Evolutionary conservation across 768 basidiomycete genomes (phyloP).

Genomic region (Galerina marginata): DNA sequence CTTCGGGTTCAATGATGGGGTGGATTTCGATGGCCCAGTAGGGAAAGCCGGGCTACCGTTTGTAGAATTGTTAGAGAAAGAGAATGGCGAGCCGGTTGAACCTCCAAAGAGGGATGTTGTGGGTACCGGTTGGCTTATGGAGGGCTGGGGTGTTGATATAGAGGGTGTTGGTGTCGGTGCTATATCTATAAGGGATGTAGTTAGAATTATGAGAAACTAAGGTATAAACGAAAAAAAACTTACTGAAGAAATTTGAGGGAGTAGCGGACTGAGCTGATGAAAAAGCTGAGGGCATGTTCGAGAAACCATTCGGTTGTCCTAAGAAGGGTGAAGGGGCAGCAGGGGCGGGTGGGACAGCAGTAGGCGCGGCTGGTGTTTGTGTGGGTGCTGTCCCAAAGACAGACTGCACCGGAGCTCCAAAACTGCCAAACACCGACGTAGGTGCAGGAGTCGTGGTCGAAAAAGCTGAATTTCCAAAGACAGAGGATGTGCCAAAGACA

Average conservation of each 20-base stretch:
- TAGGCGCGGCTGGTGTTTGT: constrained; percentile 2
- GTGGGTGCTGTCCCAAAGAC: constrained; percentile 13
- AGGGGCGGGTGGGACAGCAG: constrained; percentile 3
- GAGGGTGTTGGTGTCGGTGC: too few relatives aligned
- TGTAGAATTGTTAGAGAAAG: neutral
- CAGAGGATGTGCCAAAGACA: constrained; percentile 37
- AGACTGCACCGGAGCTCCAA: constrained; percentile 3
- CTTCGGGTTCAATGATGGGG: constrained; percentile 23
- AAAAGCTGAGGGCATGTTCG: neutral
- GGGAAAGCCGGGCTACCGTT: neutral
- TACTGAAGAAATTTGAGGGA: constrained; percentile 13
- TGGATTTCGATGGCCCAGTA: constrained; percentile 15
- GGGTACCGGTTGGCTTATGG: neutral
- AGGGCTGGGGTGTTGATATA: neutral
- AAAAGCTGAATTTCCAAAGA: constrained; percentile 26
- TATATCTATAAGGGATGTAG: neutral
- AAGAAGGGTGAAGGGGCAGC: neutral
- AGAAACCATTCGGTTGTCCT: neutral
- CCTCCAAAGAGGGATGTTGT: constrained; percentile 16
- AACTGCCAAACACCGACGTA: constrained; percentile 19
- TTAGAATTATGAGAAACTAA: neutral
- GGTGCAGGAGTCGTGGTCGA: constrained; percentile 23
- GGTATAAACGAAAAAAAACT: neutral
- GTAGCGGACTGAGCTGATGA: neutral
- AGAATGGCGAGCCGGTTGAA: neutral